A percentile compares a stretch with the other conserved stretches of the same genome.
Evolutionary conservation across 106 monocot species (phyloP).

Genomic region (Agapanthus africanus): DNA sequence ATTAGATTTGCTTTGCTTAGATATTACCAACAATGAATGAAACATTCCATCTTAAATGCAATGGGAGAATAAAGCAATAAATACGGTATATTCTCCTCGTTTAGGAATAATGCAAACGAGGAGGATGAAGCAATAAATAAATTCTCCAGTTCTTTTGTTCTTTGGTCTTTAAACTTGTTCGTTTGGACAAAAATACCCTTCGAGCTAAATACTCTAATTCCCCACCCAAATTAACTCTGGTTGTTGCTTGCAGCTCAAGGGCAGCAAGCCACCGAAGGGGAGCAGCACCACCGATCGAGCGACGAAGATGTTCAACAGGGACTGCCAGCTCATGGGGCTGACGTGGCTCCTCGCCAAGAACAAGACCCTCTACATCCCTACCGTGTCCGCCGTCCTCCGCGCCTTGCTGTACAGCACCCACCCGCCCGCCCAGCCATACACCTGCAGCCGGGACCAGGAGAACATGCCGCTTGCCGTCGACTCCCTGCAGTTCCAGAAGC

Average conservation of each 20-base stretch:
- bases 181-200: not conserved
- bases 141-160: not conserved
- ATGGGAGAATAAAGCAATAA: slow-evolving; percentile 12
- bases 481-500: slow-evolving; percentile 72
- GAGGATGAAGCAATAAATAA: slow-evolving; percentile 4
- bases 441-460: slow-evolving; percentile 87
- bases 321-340: slow-evolving; percentile 96
- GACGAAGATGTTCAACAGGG: slow-evolving; percentile 61
- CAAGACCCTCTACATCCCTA: slow-evolving; percentile 72
- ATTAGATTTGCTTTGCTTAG: too few relatives aligned
- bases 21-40: too few relatives aligned
- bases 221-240: not conserved
- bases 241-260: slow-evolving; percentile 34
- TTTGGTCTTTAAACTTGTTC: not conserved
- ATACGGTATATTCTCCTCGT: not conserved
- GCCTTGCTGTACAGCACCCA: slow-evolving; percentile 58
- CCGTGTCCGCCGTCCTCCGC: slow-evolving; percentile 89
- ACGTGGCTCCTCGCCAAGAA: slow-evolving; percentile 89
- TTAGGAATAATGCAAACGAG: not conserved
- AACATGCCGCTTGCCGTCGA: slow-evolving; percentile 99
- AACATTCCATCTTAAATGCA: too few relatives aligned
- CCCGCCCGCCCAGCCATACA: slow-evolving; percentile 18
- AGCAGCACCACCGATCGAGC: slow-evolving; percentile 23
- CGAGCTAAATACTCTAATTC: not conserved
- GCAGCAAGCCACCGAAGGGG: slow-evolving; percentile 2